Evolutionary conservation across 352 stramenopile genomes (phyloP).

Genomic region (Globisporangium megalacanthum): DNA sequence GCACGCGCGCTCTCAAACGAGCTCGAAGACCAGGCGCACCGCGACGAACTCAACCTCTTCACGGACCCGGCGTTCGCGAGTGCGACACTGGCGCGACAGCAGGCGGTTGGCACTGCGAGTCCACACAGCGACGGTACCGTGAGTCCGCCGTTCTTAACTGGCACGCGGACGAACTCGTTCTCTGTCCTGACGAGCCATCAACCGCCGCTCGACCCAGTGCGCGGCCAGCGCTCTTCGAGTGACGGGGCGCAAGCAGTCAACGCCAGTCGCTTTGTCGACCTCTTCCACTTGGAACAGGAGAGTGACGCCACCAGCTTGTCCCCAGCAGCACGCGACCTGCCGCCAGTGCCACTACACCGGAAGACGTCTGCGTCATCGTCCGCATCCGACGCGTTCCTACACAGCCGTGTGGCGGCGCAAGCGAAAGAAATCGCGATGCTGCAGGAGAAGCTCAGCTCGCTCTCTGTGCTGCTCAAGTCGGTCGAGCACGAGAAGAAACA

Average conservation of each 20-base stretch:
- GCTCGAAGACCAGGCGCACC: conserved; percentile 45
- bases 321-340: background rate
- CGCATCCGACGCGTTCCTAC: conserved; percentile 27
- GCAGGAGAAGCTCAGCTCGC: conserved; percentile 56
- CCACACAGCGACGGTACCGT: background rate
- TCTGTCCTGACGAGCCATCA: conserved; percentile 1
- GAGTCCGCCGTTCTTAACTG: background rate
- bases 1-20: conserved; percentile 36
- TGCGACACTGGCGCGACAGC: conserved; percentile 1
- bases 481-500: conserved; percentile 61
- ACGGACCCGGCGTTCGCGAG: conserved; percentile 57
- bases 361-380: background rate
- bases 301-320: background rate
- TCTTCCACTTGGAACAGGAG: conserved; percentile 12
- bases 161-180: conserved; percentile 3
- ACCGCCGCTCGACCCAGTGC: background rate
- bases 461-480: conserved; percentile 61
- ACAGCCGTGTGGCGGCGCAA: conserved; percentile 58
- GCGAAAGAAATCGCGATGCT: conserved; percentile 69
- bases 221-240: conserved; percentile 2
- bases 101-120: background rate
- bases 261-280: conserved; percentile 11
- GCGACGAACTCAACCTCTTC: conserved; percentile 64
- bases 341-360: background rate
- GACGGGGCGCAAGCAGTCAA: conserved; percentile 3